Evolutionary conservation across 208 protist genomes (phyloP), one percentile per base, ranked within the genome.

Genomic region (Angomonas ambiguus): DNA sequence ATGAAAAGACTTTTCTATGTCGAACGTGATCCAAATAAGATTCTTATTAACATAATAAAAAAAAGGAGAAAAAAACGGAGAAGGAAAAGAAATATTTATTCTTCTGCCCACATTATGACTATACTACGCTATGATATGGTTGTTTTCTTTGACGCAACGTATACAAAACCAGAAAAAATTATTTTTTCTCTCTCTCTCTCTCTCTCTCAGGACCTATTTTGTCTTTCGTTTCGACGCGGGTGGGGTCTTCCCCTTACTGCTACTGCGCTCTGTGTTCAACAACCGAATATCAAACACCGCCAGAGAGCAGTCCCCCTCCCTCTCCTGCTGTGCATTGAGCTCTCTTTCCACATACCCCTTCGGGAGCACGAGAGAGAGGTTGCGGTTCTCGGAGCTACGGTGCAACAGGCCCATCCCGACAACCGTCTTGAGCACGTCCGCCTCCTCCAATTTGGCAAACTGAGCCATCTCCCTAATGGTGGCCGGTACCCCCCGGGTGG

Each of bases 381-480:
- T 82, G 51, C 85, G 77, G 51, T 85, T 76, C 65, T 93, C 85
- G 6, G 82, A 74, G 67, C 76, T 86, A 41, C 77, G 79, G 58
- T 95, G 90, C 42, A 95, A 66, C 24, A 95, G 51, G n/a, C 90
- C 90, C 71, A 91, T 83, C 27, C 58, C 51, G 28, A 92, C 69
- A 62, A 96, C 53, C 27, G 87, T 85, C 45, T 69, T 74, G 33
- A 90, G 74, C 55, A 92, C 90, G 64, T 96, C 90, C 4, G 80
- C 76, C 53, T 89, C 87, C 59, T 93, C 90, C 49, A 96, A 67
- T 2, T 76, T 72, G 49, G 87, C 79, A 38, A 72, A 71, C 24
- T 62, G 53, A 1, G 87, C 87, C 41, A 96, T 88, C 8, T 87
- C 67, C 18, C 70, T 65, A 3, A 91, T 64, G 20, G 72, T 84